Evolutionary conservation across 2,329 filamentous ascomycete species (phyloP), one percentile per base, ranked within the genome.

Genomic region (Gliomastix tumulicola): DNA sequence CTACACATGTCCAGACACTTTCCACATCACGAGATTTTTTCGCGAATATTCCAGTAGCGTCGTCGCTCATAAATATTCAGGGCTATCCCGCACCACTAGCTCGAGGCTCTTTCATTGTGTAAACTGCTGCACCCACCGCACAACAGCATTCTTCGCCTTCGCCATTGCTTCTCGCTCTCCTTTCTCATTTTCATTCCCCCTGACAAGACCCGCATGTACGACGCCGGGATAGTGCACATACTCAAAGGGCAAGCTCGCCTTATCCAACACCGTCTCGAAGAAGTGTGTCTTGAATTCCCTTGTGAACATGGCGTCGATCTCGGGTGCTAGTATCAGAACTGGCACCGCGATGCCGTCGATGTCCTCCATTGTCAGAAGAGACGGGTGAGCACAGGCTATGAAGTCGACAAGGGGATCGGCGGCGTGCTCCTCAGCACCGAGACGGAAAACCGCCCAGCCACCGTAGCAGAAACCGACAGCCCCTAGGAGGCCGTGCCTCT

Each of bases 391-490:
- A 4, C 54, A 53, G 3, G 57, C 54, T 25, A 72, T 56, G 43
- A 56, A 63, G 39, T 74, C 68, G 6, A 74, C 60, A 3, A 74
- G 49, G 3, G 49, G 48, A 1, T 16, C 10, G 7, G 42, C 37
- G 3, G 47, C 43, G n/a, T 56, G 41, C 39, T 63, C 61, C 9
- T 37, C 40, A 2, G 61, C 56, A 0, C 57, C 71, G 0, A 75
- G 60, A 2, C 63, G 61, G 38, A 71, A 64, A 4, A 55, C 56
- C 1, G 64, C 70, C 71, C 70, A 74, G 6, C 67, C 68, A 12
- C 70, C 69, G 36, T 61, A 74, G 51, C 70, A 74, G 44, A 59
- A 74, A 3, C 69, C 70, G 3, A 69, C 50, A 0, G 65, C 68
- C 4, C 53, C 69, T 10, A 70, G 41, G 23, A 53, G 59, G 6